These are phyloP conservation scores for Fraxinus floribunda DNA, from an alignment of 305 asterid genomes.

Conservation along the genomic window DNA sequence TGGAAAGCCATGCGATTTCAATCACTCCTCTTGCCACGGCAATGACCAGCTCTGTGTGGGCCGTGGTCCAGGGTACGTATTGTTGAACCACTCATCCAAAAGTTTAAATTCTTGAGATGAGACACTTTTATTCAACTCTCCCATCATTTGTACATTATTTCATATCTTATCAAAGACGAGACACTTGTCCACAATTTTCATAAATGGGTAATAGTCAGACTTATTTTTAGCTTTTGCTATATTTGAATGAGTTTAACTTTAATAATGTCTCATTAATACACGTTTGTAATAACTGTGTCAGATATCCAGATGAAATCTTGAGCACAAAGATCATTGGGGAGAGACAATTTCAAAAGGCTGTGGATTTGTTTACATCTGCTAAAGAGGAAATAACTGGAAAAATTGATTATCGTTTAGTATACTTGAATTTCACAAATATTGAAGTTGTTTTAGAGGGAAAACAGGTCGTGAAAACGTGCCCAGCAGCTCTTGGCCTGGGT, in stretches of 20 bases:
- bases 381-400: constrained; percentile 43
- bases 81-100: not conserved
- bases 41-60: constrained; percentile 57
- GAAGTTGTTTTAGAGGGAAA: constrained; percentile 44
- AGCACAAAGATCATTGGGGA: constrained; percentile 64
- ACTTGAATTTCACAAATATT: constrained; percentile 43
- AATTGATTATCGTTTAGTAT: constrained; percentile 41
- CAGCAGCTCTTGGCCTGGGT: constrained; percentile 61
- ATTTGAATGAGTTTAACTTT: not conserved
- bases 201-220: not conserved
- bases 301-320: constrained; percentile 58
- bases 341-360: constrained; percentile 53
- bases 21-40: constrained; percentile 61
- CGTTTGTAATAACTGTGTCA: not conserved
- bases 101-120: not conserved
- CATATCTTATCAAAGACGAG: not conserved
- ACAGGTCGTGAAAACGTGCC: constrained; percentile 52
- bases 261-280: not conserved
- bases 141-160: not conserved
- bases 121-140: not conserved
- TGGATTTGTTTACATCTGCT: constrained; percentile 48
- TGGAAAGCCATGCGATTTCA: constrained; percentile 63
- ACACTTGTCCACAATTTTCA: not conserved
- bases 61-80: constrained; percentile 56
- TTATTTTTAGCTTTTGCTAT: not conserved